Evolutionary conservation across 2,329 filamentous ascomycete species (phyloP).

Genomic region (Hymenoscyphus occultus): DNA sequence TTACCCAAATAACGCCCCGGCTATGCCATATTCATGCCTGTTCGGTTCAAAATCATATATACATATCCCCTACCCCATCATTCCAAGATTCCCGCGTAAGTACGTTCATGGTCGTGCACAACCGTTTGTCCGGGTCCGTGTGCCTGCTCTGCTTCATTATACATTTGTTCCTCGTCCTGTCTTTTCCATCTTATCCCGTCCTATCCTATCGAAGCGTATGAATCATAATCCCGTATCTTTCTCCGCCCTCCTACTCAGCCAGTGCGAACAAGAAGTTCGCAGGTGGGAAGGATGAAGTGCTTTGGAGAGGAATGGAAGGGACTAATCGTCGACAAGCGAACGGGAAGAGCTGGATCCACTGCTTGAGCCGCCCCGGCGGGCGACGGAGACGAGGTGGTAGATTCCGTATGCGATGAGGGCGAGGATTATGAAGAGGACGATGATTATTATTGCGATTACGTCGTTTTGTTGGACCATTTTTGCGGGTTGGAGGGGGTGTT

Average conservation of each 20-base stretch:
- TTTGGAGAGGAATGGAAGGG: background rate
- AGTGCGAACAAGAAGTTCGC: too few relatives aligned
- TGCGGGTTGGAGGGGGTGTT: conserved; percentile 27
- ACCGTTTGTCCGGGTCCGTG: background rate
- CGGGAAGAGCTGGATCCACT: conserved; percentile 21
- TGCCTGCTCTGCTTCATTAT: conserved; percentile 5
- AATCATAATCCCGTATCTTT: background rate
- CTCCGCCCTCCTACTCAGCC: background rate
- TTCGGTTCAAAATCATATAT: conserved; percentile 18
- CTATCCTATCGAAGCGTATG: background rate
- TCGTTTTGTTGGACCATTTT: conserved; percentile 62
- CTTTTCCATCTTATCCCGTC: background rate
- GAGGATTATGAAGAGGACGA: conserved; percentile 62
- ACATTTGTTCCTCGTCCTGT: background rate
- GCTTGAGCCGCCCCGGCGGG: conserved; percentile 29
- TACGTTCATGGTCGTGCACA: background rate
- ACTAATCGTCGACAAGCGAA: conserved; percentile 33
- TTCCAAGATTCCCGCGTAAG: conserved; percentile 12
- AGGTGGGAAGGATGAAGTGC: background rate
- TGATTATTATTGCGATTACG: conserved; percentile 66
- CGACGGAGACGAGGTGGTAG: conserved; percentile 56
- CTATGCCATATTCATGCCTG: conserved; percentile 5
- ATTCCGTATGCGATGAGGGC: conserved; percentile 61
- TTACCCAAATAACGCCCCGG: background rate
- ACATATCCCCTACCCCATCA: conserved; percentile 12